Base-by-base conservation (phyloP, 495 filamentous ascomycete species). In the Gamarada debralockiae region DNA sequence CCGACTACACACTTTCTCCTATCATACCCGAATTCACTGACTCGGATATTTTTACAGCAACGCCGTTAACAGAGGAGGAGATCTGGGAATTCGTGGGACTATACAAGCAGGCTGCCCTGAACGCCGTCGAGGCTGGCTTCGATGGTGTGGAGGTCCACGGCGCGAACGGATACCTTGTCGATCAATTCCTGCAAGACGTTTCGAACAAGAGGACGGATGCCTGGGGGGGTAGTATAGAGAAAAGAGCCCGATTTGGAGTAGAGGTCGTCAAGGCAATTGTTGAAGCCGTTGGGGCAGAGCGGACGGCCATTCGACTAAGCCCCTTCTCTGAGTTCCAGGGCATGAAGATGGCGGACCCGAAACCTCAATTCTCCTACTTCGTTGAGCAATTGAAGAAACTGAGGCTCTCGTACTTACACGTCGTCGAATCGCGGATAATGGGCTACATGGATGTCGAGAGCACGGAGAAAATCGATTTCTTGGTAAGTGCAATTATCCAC, bases 111-210 rank as follows among this genome's bases (percentile, higher is more conserved):
- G 86, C 84, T 15, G 81, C 86, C 1, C 67, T 72, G 55, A 83
- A 81, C 49, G 83, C 85, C 3, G 68, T 89, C 10, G 71, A 67
- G 8, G 87, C 86, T 3, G 87, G 86, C 10, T 91, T 90, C 50
- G 87, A 90, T 59, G 86, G 84, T 22, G 84, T 91, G 3, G 87
- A 91, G 69, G 70, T 90, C 48, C 86, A 89, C 61, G 81, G 70
- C 31, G 84, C 84, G 3, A 90, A 91, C 57, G 87, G 86, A 8
- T 90, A 89, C 60, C 66, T 91, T 43, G 69, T 89, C 44, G 84
- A 91, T 60, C 87, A 91, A 66, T 91, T 91, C 65, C 70, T 68
- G 1, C 84, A 87, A 59, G 80, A 84, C 56, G 69, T 59, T 14
- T 68, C 58, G 53, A 91, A 91, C 68, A 60, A 72, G 60, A 77